Percentiles rank a stretch among this genome's conserved stretches.
Evolutionary conservation across 2,329 filamentous ascomycete genomes (phyloP).

Genomic region (Cladosporium sp.): DNA sequence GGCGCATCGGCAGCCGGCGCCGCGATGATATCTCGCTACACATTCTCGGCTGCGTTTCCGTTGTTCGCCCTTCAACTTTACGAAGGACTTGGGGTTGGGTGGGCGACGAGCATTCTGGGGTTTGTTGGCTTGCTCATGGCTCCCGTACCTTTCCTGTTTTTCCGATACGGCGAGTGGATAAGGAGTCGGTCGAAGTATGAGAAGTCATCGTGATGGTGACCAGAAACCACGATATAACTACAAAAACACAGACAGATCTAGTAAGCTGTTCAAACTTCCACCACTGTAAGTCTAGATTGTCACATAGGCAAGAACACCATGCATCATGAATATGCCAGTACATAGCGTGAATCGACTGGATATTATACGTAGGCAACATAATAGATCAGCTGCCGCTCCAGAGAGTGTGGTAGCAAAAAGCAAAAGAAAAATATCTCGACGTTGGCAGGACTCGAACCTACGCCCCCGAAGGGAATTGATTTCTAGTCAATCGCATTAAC

Average conservation of each 20-base stretch:
- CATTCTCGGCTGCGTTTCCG: constrained; percentile 33
- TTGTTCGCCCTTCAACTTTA: constrained; percentile 41
- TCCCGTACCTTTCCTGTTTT: constrained; percentile 31
- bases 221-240: too few species aligned
- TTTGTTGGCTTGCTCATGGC: constrained; percentile 31
- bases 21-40: constrained; percentile 27
- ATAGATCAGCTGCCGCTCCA: too few species aligned
- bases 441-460: constrained; percentile 16
- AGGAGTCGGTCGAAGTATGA: constrained; percentile 24
- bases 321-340: too few species aligned
- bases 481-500: constrained; percentile 17
- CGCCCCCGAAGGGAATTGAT: constrained; percentile 16
- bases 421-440: constrained; percentile 1
- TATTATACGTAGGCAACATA: too few species aligned
- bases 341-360: too few species aligned
- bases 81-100: constrained; percentile 35
- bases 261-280: too few species aligned
- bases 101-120: constrained; percentile 39
- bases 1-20: constrained; percentile 34
- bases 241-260: too few species aligned
- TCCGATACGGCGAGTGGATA: constrained; percentile 19
- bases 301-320: too few species aligned
- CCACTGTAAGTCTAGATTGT: too few species aligned
- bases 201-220: neutral
- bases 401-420: too few species aligned